Percentiles rank a stretch among this genome's conserved stretches.
These are phyloP conservation scores for Pseudoscleropodium purum DNA, from an alignment of 225 moss, liverwort and hornwort genomes.

Conservation along the genomic window DNA sequence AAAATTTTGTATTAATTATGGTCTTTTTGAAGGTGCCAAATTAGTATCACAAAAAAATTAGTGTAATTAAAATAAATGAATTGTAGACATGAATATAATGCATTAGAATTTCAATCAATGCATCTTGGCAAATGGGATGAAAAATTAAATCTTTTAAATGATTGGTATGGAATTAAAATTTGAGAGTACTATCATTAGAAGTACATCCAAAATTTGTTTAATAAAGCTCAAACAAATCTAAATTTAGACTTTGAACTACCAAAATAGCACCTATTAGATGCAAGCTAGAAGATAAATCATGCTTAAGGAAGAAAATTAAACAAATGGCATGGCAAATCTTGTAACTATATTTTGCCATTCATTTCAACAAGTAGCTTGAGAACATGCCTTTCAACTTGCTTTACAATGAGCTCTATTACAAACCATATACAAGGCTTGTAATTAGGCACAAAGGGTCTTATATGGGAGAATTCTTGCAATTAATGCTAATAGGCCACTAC, in stretches of 20 bases:
- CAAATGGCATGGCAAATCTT: background rate
- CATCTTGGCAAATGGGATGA: accelerated
- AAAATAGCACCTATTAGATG: background rate
- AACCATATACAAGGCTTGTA: accelerated
- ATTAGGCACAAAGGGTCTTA: background rate
- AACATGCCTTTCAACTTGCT: background rate
- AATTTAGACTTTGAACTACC: background rate
- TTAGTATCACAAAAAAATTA: background rate
- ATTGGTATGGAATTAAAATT: background rate
- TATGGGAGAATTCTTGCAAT: background rate
- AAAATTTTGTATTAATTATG: background rate
- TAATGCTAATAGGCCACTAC: accelerated
- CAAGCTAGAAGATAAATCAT: background rate
- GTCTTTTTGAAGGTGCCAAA: no score
- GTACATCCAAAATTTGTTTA: accelerated
- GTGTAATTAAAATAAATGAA: background rate
- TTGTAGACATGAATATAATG: background rate
- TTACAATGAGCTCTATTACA: accelerated
- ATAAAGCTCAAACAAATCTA: background rate
- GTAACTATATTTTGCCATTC: background rate
- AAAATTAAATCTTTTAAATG: background rate
- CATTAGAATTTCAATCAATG: background rate
- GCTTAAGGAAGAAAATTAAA: background rate
- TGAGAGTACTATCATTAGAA: accelerated
- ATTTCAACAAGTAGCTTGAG: background rate